Evolutionary conservation across 1,139 yeast species (phyloP).

Genomic region (Kodamaea fungicola): DNA sequence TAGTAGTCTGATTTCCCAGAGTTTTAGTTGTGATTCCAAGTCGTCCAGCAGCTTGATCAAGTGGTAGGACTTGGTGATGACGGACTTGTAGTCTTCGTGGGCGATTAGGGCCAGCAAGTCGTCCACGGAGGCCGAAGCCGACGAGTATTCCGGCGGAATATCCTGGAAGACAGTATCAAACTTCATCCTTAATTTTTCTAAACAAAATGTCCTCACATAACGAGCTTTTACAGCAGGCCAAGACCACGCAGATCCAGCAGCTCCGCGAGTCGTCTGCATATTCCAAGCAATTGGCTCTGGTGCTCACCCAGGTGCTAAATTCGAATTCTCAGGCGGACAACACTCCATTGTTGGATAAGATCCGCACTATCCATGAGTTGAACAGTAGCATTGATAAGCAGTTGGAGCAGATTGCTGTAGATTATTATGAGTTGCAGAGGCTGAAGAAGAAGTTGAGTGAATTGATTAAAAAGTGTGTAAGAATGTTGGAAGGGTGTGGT

Average conservation of each 20-base stretch:
- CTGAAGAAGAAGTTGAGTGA: slow-evolving; percentile 19
- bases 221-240: slow-evolving; percentile 34
- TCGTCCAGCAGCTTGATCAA: slow-evolving; percentile 11
- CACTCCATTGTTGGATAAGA: slow-evolving; percentile 36
- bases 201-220: slow-evolving; percentile 20
- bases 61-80: slow-evolving; percentile 16
- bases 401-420: slow-evolving; percentile 15
- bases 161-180: slow-evolving; percentile 5
- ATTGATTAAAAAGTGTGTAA: slow-evolving; percentile 17
- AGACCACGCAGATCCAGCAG: slow-evolving; percentile 28
- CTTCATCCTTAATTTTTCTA: slow-evolving; percentile 2
- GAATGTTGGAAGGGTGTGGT: slow-evolving; percentile 12
- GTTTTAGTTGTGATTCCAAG: slow-evolving; percentile 12
- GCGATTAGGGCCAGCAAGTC: not conserved
- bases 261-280: slow-evolving; percentile 26
- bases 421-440: slow-evolving; percentile 21
- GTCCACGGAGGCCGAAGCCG: not conserved
- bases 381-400: slow-evolving; percentile 38
- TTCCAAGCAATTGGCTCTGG: slow-evolving; percentile 26
- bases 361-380: slow-evolving; percentile 42
- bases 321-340: slow-evolving; percentile 26
- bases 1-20: slow-evolving; percentile 40
- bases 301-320: slow-evolving; percentile 23
- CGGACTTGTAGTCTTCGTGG: slow-evolving; percentile 9
- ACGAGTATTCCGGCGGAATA: not conserved